A percentile compares a stretch with the other conserved stretches of the same genome.
Evolutionary conservation across 2,329 filamentous ascomycete genomes (phyloP).

Genomic region (Hansfordia pulvinata): DNA sequence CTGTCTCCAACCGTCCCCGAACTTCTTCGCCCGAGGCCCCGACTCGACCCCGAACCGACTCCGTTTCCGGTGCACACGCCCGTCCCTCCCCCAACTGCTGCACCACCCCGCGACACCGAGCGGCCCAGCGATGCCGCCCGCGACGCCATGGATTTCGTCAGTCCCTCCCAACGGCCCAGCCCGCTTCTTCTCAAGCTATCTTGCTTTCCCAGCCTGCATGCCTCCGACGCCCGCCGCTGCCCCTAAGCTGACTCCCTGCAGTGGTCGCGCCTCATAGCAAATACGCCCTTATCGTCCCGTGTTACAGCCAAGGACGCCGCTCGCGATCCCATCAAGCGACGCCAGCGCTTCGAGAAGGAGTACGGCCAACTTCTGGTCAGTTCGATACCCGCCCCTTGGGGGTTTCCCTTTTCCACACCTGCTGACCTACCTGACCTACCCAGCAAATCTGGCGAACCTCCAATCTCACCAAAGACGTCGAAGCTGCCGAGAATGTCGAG

Average conservation of each 20-base stretch:
- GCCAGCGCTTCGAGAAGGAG: conserved; percentile 54
- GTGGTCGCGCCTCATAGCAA: conserved; percentile 57
- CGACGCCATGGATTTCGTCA: conserved; percentile 1
- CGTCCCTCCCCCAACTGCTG: too few relatives aligned
- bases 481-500: conserved; percentile 49
- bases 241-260: conserved; percentile 15
- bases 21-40: too few relatives aligned
- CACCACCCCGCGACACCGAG: too few relatives aligned
- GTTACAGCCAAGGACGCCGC: conserved; percentile 43
- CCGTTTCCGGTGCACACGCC: too few relatives aligned
- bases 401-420: neutral
- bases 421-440: conserved; percentile 2
- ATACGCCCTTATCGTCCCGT: conserved; percentile 41
- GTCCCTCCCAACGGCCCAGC: too few relatives aligned
- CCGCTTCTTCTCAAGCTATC: too few relatives aligned
- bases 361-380: conserved; percentile 48
- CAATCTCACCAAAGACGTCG: conserved; percentile 44
- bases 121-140: neutral
- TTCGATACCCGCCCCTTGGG: too few relatives aligned
- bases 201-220: too few relatives aligned
- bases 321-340: conserved; percentile 48
- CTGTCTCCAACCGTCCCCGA: too few relatives aligned
- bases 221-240: conserved; percentile 5
- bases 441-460: conserved; percentile 48
- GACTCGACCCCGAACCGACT: too few relatives aligned